phyloP scores from a whole-genome alignment of 805 yeast genomes.

The Yarrowia sp. region DNA sequence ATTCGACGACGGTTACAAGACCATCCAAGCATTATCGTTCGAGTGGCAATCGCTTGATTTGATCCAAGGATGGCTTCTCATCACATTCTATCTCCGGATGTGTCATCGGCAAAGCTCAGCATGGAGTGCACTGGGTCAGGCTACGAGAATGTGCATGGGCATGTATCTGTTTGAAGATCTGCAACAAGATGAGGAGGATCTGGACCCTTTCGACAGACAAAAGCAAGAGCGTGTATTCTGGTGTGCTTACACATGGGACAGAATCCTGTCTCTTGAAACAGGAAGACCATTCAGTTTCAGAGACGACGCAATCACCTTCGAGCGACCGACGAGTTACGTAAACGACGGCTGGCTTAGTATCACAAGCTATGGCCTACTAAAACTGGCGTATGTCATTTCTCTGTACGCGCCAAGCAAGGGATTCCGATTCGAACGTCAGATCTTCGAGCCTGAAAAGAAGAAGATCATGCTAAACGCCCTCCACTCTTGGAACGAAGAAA shows the following conservation, averaged over 20 bases:
- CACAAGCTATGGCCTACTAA: slow-evolving; percentile 44
- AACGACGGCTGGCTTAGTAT: slow-evolving; percentile 54
- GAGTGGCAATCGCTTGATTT: slow-evolving; percentile 62
- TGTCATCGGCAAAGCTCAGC: slow-evolving; percentile 56
- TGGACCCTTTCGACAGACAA: slow-evolving; percentile 41
- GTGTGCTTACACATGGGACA: slow-evolving; percentile 62
- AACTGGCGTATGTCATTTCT: slow-evolving; percentile 40
- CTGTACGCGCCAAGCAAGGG: slow-evolving; percentile 41
- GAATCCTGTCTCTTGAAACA: slow-evolving; percentile 59
- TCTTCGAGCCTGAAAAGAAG: slow-evolving; percentile 37
- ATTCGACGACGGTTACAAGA: slow-evolving; percentile 54
- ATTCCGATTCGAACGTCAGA: slow-evolving; percentile 40
- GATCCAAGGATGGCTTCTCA: slow-evolving; percentile 59
- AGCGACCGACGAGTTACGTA: slow-evolving; percentile 42
- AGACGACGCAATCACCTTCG: slow-evolving; percentile 52
- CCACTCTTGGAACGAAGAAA: slow-evolving; percentile 42
- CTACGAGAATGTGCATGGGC: slow-evolving; percentile 55
- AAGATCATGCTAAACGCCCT: slow-evolving; percentile 38
- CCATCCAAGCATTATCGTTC: slow-evolving; percentile 53
- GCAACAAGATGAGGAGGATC: slow-evolving; percentile 35
- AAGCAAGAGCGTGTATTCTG: slow-evolving; percentile 63
- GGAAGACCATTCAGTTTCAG: slow-evolving; percentile 55
- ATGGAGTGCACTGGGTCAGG: slow-evolving; percentile 54
- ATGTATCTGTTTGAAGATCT: slow-evolving; percentile 54
- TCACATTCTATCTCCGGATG: slow-evolving; percentile 55